Evolutionary conservation across 116 monocot species (phyloP), one percentile per base, ranked within the genome.

Genomic region (Zostera marina): DNA sequence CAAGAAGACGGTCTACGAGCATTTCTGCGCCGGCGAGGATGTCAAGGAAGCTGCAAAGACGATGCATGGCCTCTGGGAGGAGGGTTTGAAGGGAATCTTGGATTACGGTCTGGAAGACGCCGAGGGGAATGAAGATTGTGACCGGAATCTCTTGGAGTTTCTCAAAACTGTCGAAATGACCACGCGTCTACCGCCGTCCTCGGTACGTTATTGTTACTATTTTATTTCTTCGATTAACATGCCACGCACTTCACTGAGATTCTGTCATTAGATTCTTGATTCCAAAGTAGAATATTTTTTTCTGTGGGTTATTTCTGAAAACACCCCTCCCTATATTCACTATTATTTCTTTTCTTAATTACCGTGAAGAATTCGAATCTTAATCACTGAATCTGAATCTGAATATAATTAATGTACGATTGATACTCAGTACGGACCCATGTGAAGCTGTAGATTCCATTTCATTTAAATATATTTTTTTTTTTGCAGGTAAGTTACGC

Each of bases 101-200:
- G 81, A 96, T 63, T 96, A 82, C 67, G 79, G 85, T 9, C 66
- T 82, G 6, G 91, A 91, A 69, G 94, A 96, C 68, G 88, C 82
- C 11, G 82, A 75, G 25, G 78, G 75, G 13, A 60, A 64, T 15
- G 64, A 22, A 5, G 75, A 66, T 0, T 88, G 82, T 63, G 73
- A 80, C n/a, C 73, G 76, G 60, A 96, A 96, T 52, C 54, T 88
- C n/a, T 58, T 25, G 6, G 85, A 73, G 6, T 85, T 96, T 63
- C 40, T 81, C 7, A 54, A 52, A n/a, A 80, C 80, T 44, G 82
- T 85, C 11, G 85, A 81, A 52, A 74, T 73, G 72, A 72, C 70
- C 11, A 41, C 75, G 8, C 44, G 49, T 24, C 74, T 90, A 8
- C 84, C 90, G 16, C 64, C 71, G 6, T 45, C 57, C 3, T 84